phyloP scores from a whole-genome alignment of 2,329 filamentous ascomycete species.

The Pezicula carpinea region DNA sequence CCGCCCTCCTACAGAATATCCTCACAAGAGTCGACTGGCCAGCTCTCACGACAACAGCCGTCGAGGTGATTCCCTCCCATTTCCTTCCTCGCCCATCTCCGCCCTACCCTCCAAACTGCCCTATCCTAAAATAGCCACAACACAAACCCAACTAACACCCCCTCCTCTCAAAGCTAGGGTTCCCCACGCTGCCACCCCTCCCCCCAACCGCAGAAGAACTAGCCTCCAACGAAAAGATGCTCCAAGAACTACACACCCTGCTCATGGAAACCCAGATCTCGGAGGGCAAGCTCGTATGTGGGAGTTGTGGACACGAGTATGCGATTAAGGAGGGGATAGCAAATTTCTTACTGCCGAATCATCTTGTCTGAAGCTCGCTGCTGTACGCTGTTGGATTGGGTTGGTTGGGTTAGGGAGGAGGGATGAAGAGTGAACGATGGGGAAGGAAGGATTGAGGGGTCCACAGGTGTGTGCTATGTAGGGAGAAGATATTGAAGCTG shows the following conservation, averaged over 20 bases:
- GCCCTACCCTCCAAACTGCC: background rate
- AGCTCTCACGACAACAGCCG: constrained; percentile 68
- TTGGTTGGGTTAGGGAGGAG: background rate
- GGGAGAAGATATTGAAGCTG: too few species aligned
- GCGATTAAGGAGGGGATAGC: constrained; percentile 92
- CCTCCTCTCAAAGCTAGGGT: constrained; percentile 61
- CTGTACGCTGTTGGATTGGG: background rate
- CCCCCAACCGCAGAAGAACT: constrained; percentile 60
- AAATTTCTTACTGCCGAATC: constrained; percentile 90
- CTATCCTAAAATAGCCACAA: constrained; percentile 4
- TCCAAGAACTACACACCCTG: constrained; percentile 74
- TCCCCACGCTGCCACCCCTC: constrained; percentile 64
- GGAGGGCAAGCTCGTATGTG: constrained; percentile 86
- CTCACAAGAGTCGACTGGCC: constrained; percentile 86
- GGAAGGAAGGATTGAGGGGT: too few species aligned
- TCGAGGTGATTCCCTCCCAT: constrained; percentile 54
- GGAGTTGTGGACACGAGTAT: constrained; percentile 90
- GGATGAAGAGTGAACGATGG: too few species aligned
- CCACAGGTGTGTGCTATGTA: too few species aligned
- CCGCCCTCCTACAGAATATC: constrained; percentile 76
- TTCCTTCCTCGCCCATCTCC: background rate
- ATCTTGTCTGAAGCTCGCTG: constrained; percentile 59
- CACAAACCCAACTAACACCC: constrained; percentile 5
- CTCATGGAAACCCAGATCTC: constrained; percentile 86
- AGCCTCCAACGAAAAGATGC: constrained; percentile 60